phyloP scores from a whole-genome alignment of 495 filamentous ascomycete genomes.

The Penicillium bovifimosum region DNA sequence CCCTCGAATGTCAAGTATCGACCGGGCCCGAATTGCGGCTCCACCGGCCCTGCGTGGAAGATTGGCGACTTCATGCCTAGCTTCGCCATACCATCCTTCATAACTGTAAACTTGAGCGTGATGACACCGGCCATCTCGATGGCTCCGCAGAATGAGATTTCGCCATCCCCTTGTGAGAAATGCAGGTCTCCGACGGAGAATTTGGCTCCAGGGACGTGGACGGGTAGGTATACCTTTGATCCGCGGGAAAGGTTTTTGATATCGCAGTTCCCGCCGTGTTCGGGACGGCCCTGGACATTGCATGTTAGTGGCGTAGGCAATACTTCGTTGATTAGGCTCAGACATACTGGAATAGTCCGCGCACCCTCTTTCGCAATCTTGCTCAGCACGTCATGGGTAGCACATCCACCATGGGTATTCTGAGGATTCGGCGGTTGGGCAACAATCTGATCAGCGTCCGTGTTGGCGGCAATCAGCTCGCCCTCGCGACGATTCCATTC shows the following conservation, averaged over 20 bases:
- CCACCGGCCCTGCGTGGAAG: constrained; percentile 84
- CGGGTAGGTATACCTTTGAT: constrained; percentile 83
- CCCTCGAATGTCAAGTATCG: constrained; percentile 90
- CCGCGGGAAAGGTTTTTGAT: constrained; percentile 89
- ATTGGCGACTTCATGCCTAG: constrained; percentile 82
- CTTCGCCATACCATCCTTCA: constrained; percentile 75
- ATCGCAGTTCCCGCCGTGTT: constrained; percentile 66
- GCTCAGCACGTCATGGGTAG: constrained; percentile 53
- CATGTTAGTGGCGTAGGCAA: background rate
- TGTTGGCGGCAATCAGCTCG: constrained; percentile 65
- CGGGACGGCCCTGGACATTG: constrained; percentile 38
- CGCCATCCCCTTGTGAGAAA: constrained; percentile 86
- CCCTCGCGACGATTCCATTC: constrained; percentile 79
- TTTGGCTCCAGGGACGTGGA: constrained; percentile 80
- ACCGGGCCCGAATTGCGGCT: constrained; percentile 84
- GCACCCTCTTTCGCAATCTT: constrained; percentile 87
- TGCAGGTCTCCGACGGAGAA: constrained; percentile 92
- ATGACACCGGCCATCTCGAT: constrained; percentile 97
- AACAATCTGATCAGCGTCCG: constrained; percentile 63
- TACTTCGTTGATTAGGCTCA: background rate
- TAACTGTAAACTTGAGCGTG: constrained; percentile 82
- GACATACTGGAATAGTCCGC: constrained; percentile 68
- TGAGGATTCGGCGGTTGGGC: constrained; percentile 69
- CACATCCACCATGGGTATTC: constrained; percentile 68
- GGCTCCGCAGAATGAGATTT: constrained; percentile 93